phyloP scores from a whole-genome alignment of 495 filamentous ascomycete genomes.

The Daldinia decipiens region DNA sequence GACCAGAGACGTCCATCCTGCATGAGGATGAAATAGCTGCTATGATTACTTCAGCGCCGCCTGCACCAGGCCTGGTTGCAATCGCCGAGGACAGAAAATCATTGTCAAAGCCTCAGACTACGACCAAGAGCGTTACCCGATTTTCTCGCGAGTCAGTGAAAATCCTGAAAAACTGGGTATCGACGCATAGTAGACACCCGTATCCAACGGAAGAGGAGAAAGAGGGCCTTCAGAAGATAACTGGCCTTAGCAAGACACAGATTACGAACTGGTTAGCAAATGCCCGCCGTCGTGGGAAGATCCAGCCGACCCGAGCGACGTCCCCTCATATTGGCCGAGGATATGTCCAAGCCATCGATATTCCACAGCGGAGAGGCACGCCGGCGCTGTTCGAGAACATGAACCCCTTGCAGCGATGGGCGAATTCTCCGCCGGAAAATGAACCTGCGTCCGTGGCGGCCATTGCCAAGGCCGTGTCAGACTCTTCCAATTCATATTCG shows the following conservation, averaged over 20 bases:
- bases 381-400: slow-evolving; percentile 67
- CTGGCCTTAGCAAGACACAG: slow-evolving; percentile 78
- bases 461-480: slow-evolving; percentile 80
- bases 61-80: slow-evolving; percentile 60
- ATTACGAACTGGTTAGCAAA: slow-evolving; percentile 91
- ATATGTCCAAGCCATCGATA: slow-evolving; percentile 71
- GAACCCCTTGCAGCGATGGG: slow-evolving; percentile 88
- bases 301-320: slow-evolving; percentile 66
- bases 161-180: slow-evolving; percentile 81
- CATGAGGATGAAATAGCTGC: slow-evolving; percentile 60
- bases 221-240: slow-evolving; percentile 73
- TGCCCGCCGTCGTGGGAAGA: slow-evolving; percentile 79
- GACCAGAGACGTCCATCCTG: slow-evolving; percentile 54
- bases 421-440: slow-evolving; percentile 85
- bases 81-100: slow-evolving; percentile 51
- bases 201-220: slow-evolving; percentile 87
- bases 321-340: slow-evolving; percentile 64
- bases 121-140: slow-evolving; percentile 64
- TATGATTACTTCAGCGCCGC: slow-evolving; percentile 54
- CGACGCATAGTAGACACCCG: slow-evolving; percentile 76
- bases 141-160: slow-evolving; percentile 79
- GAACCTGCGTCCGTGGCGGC: slow-evolving; percentile 83
- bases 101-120: slow-evolving; percentile 31
- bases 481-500: slow-evolving; percentile 61
- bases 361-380: slow-evolving; percentile 63